Evolutionary conservation across 495 filamentous ascomycete genomes (phyloP).

Genomic region (Cercophora scortea): DNA sequence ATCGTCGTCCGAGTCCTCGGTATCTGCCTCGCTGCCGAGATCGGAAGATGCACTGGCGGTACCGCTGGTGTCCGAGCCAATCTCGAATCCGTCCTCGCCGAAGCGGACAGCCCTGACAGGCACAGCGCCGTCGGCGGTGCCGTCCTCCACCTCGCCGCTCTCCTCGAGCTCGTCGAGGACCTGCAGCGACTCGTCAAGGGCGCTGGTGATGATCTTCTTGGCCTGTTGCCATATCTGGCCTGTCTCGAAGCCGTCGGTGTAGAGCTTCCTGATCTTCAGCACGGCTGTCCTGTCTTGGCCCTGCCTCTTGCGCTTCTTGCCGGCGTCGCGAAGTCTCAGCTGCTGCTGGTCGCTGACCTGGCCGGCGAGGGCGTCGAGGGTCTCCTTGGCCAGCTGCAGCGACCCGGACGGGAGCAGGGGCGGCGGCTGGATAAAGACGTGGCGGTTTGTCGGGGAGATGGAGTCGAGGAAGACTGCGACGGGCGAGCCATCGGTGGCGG

Average conservation of each 20-base stretch:
- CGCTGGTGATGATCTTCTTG: conserved; percentile 58
- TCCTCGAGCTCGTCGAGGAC: conserved; percentile 42
- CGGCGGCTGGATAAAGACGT: conserved; percentile 65
- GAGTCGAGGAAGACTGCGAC: conserved; percentile 40
- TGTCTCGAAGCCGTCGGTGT: conserved; percentile 80
- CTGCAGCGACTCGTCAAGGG: conserved; percentile 35
- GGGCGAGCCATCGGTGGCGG: conserved; percentile 22
- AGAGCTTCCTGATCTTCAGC: conserved; percentile 66
- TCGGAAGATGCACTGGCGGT: conserved; percentile 12
- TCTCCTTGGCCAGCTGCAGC: conserved; percentile 62
- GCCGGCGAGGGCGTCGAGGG: conserved; percentile 66
- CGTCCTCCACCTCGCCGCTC: conserved; percentile 19
- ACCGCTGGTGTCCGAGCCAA: conserved; percentile 29
- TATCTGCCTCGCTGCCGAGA: conserved; percentile 23
- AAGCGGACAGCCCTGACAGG: conserved; percentile 25
- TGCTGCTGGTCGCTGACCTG: conserved; percentile 60
- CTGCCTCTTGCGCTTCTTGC: conserved; percentile 61
- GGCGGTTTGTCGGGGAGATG: conserved; percentile 38
- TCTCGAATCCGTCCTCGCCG: conserved; percentile 42
- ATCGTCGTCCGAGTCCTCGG: conserved; percentile 32
- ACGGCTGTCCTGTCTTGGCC: conserved; percentile 27
- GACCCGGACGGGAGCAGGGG: conserved; percentile 54
- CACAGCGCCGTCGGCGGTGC: neutral
- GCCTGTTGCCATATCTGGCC: conserved; percentile 95
- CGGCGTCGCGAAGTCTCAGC: conserved; percentile 43